Base-by-base conservation (phyloP, 495 filamentous ascomycete genomes). In the Symbiotaphrina buchneri region DNA sequence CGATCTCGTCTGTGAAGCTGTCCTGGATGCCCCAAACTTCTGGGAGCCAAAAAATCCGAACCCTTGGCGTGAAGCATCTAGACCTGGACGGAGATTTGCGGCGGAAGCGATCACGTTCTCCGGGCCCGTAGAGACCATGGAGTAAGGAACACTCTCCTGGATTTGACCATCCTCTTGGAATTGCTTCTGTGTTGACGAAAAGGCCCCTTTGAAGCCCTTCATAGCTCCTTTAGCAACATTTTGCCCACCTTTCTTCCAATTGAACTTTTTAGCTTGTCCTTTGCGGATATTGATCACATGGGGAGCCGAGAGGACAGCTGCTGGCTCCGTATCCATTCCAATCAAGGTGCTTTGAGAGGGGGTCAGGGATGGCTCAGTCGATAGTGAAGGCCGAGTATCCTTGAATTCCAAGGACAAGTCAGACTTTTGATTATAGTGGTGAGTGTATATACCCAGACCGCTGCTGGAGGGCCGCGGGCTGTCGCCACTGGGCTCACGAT, bases 191-290 rank as follows among this genome's bases (percentile, higher is more conserved):
- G 47, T 63, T 37, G 47, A 69, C 50, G 52, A 71, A 54, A 66
- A 74, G 1, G 80, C 77, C 21, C 75, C 74, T 45, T 90, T 91
- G 42, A 93, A 67, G 23, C 83, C 82, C 54, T 95, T 95, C 25
- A 74, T 70, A 30, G 93, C 79, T 39, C 83, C 84, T 53, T 94
- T 92, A 21, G 83, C 82, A 32, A 95, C 72, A 24, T 74, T 76
- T 49, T 90, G 81, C 16, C 80, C 78, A 18, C 82, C 83, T 49
- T 90, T 93, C 63, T 93, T 93, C 85, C 87, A 95, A 53, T 87
- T 90, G 55, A 93, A 93, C 47, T 91, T 92, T 55, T 82, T 91
- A 19, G 72, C 68, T 47, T 91, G 77, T 30, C 74, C 78, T 57
- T 91, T 92, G 33, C 79, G 71, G 41, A 94, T 84, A 44, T 81